Percentiles rank a stretch among this genome's conserved stretches.
phyloP scores from a whole-genome alignment of 768 basidiomycete genomes.

The Chlorophyllum brunneum region DNA sequence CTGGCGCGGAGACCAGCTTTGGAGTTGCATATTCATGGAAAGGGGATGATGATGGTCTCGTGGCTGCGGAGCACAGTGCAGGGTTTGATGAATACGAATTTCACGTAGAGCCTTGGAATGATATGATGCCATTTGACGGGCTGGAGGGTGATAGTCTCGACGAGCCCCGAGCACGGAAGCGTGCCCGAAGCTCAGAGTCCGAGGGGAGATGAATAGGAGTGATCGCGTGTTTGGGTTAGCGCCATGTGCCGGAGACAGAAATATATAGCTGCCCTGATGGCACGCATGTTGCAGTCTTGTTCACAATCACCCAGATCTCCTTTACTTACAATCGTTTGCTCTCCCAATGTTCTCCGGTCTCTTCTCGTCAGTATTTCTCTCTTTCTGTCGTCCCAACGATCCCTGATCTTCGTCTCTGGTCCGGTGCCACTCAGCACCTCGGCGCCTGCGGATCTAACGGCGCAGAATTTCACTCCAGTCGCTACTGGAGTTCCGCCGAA shows the following conservation, averaged over 20 bases:
- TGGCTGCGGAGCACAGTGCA: background rate
- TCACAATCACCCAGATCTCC: constrained; percentile 3
- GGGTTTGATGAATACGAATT: constrained; percentile 8
- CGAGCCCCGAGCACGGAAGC: constrained; percentile 7
- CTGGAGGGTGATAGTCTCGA: background rate
- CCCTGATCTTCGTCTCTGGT: constrained; percentile 9
- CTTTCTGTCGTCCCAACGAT: background rate
- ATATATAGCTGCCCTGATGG: constrained; percentile 2
- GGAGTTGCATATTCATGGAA: constrained; percentile 1
- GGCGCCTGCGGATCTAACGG: constrained; percentile 55
- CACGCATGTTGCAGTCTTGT: constrained; percentile 2
- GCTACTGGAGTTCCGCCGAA: constrained; percentile 51
- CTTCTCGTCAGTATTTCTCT: constrained; percentile 14
- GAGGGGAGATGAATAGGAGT: constrained; percentile 4
- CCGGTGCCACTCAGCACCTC: constrained; percentile 37
- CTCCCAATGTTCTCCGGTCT: constrained; percentile 3
- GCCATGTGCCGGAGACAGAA: constrained; percentile 3
- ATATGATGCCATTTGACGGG: background rate
- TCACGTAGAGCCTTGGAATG: constrained; percentile 1
- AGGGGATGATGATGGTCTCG: background rate
- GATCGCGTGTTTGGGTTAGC: constrained; percentile 2
- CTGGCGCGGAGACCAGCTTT: background rate
- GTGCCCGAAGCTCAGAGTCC: constrained; percentile 9
- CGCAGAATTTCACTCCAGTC: constrained; percentile 83
- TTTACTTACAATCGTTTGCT: constrained; percentile 1